Evolutionary conservation across 345 rosid species (phyloP).

Genomic region (Litchi chinensis): DNA sequence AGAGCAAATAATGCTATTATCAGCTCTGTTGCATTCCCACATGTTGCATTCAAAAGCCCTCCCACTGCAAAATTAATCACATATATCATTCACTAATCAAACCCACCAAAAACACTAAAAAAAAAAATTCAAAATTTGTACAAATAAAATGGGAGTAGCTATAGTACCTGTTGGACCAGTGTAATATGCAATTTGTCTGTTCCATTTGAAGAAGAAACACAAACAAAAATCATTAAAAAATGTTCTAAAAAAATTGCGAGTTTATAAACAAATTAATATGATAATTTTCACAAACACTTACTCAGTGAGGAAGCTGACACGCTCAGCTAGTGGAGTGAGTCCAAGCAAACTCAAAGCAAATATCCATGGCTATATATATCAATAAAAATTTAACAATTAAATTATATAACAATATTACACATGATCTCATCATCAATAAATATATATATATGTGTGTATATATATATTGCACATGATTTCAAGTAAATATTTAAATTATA

Average conservation of each 20-base stretch:
- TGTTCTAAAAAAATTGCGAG: not conserved
- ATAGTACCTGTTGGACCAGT: slow-evolving; percentile 91
- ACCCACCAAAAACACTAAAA: not conserved
- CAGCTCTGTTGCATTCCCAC: slow-evolving; percentile 94
- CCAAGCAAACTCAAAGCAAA: slow-evolving; percentile 83
- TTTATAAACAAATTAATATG: not conserved
- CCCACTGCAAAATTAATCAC: slow-evolving; percentile 62
- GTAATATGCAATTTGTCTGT: slow-evolving; percentile 87
- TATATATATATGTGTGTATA: too few relatives aligned
- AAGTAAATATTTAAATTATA: too few relatives aligned
- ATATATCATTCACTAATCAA: not conserved
- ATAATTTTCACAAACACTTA: slow-evolving; percentile 29
- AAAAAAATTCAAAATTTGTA: not conserved
- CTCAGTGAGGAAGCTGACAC: slow-evolving; percentile 94
- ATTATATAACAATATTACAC: not conserved
- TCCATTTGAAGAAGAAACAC: not conserved
- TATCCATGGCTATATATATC: slow-evolving; percentile 61
- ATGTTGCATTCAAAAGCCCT: slow-evolving; percentile 90
- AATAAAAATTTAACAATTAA: not conserved
- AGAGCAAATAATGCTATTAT: slow-evolving; percentile 92
- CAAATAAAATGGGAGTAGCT: not conserved
- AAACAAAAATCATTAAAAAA: not conserved
- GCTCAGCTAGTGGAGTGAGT: slow-evolving; percentile 79
- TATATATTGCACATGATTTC: too few relatives aligned
- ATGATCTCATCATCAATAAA: too few relatives aligned